Base-by-base conservation (phyloP, 208 protist species). In the Leishmania gerbilli region DNA sequence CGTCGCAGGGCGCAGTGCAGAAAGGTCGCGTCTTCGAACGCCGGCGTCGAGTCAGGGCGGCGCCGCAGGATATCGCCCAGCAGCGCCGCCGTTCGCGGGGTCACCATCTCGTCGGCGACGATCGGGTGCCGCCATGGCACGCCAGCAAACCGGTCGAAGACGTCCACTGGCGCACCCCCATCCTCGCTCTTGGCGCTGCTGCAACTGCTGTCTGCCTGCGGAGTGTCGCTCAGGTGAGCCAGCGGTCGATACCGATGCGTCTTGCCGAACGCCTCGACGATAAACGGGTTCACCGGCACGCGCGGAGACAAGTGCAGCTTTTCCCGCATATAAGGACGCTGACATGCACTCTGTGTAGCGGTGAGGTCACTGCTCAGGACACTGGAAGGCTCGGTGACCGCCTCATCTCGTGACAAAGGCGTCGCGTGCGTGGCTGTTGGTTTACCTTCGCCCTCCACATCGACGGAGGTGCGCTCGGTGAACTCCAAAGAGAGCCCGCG, bases 1-100 rank as follows among this genome's bases (percentile, higher is more conserved):
- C 82, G 82, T 34, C 60, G 71, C 77, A 85, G 17, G 9, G 77
- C 82, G 51, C 79, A 79, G 71, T 85, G 77, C 60, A 85, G 24
- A 34, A 85, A 85, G 24, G 34, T 71, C 9, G 82, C 82, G 6
- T 74, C 78, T 40, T 65, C 69, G 17, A 34, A 68, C 0, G 76
- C 76, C 17, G 45, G 3, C 9, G 60, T 78, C 27, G 27, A n/a
- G 56, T 78, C 77, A 21, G 71, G 69, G 17, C 3, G 2, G 17
- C 49, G 37, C n/a, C 71, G 58, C 77, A 85, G 40, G 13, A 62
- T 58, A 42, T 53, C 60, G 19, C 53, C 71, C 19, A 81, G 37
- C 8, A 75, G 31, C 15, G 19, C 51, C 53, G 69, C 77, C 7
- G 82, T 85, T 53, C 78, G 82, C 49, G 76, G 82, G 5, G 77